Base-by-base conservation (phyloP, 179 eudicot genomes). In the Silene noctiflora region DNA sequence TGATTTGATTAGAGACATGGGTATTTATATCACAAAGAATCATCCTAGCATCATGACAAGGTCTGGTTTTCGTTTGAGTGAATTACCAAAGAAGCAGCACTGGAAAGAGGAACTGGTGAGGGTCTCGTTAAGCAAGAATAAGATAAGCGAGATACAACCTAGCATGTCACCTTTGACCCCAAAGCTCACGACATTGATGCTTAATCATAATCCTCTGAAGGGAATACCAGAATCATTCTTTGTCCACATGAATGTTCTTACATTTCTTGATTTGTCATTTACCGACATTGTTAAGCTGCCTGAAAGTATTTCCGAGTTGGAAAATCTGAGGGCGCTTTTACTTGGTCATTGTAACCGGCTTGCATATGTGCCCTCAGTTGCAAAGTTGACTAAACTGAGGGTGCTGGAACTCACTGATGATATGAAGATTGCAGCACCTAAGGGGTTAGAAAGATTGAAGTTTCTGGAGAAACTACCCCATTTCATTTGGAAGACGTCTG, bases 151-250 rank as follows among this genome's bases (percentile, higher is more conserved):
- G 27, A 76, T 76, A 1, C 76, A 75, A 56, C 4, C 6, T 65
- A 53, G 64, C 42, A 13, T 56, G 68, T 71, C 76, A 44, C 83
- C 73, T 11, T 0, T 3, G 10, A 63, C 73, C 44, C 75, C 76
- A 13, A 66, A 20, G 0, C 76, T 80, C 46, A 35, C 69, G 19
- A 31, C 67, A 35, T 22, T 80, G 21, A 39, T 22, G 60, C 62
- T 80, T 9, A 2, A 13, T 4, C 1, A 16, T 0, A 71, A 71
- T 66, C 44, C 69, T 42, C 63, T 76, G 0, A 20, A 3, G 25
- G 22, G 8, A 20, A 60, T 80, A 11, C 77, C 83, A 58, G 64
- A 72, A 42, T 42, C 77, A 20, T 76, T 80, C 42, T 76, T 80
- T 39, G 8, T 27, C 4, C 69, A 72, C 69, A 76, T 80, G 83